A percentile compares a stretch with the other conserved stretches of the same genome.
Conservation (phyloP, 73 alveolate species). For the Loxodes magnus region DNA sequence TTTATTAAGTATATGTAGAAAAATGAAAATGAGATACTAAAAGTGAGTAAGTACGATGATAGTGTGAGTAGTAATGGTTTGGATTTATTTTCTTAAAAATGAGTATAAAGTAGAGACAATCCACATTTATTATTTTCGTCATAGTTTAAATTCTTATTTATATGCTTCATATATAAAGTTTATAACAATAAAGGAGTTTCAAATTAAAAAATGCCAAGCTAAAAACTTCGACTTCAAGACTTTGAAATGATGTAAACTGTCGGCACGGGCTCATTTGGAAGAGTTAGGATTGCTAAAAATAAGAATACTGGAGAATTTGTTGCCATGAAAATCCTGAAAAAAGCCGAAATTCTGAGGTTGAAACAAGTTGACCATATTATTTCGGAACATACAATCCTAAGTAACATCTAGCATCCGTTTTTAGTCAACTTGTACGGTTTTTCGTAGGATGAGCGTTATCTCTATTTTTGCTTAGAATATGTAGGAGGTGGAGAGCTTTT, state of each 20-base stretch:
- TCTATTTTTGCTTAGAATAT: slow-evolving; percentile 79
- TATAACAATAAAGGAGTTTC: no score
- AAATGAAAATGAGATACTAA: no score
- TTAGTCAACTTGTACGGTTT: slow-evolving; percentile 74
- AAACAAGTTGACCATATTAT: slow-evolving; percentile 94
- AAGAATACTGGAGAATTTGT: slow-evolving; percentile 18
- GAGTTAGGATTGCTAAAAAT: slow-evolving; percentile 70
- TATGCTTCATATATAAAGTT: no score
- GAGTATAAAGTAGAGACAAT: no score
- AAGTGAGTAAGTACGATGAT: no score
- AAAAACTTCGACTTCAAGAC: neutral
- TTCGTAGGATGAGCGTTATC: slow-evolving; percentile 70
- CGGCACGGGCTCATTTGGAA: slow-evolving; percentile 77
- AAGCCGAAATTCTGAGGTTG: slow-evolving; percentile 78
- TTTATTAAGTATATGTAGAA: no score
- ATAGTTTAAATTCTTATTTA: no score
- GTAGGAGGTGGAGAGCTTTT: slow-evolving; percentile 93
- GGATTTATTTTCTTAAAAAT: no score
- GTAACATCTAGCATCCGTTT: slow-evolving; percentile 90
- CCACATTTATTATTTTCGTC: no score
- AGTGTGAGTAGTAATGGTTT: no score
- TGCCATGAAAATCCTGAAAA: slow-evolving; percentile 91
- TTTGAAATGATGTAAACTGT: slow-evolving; percentile 6
- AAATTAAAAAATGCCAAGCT: no score
- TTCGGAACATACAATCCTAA: slow-evolving; percentile 86